Base-by-base conservation (phyloP, 768 basidiomycete genomes). In the Mycena metata region DNA sequence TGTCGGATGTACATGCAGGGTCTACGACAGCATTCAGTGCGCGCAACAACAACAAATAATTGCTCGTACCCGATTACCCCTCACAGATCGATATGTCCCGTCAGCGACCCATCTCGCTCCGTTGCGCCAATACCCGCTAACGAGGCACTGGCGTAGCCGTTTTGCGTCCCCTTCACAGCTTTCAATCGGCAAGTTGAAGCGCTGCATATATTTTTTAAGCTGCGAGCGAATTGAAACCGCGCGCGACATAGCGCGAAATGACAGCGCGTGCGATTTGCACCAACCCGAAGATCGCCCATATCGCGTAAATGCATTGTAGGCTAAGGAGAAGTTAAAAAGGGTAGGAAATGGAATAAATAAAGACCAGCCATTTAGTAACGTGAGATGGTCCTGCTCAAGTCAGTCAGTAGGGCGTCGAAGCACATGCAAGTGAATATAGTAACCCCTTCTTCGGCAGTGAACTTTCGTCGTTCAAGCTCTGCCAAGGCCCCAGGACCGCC, bases 371-470 rank as follows among this genome's bases (percentile, higher is more conserved):
- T 99, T 99, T 35, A 99, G 78, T 5, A 98, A 81, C 5, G 98
- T 98, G 23, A 99, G 82, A 77, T 99, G 98, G 76, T 99, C 98
- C 96, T 97, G 72, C 5, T 6, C 41, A 16, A 17, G 19, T 11
- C n/a, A n/a, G 46, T 73, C 65, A 64, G 56, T 41, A 55, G 67
- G 57, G 13, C 11, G 50, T 24, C 60, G n/a, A 41, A 35, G n/a
- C 12, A 39, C 47, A 35, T 54, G 41, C 15, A 55, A 19, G 9
- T 39, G 21, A 61, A n/a, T 46, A 26, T 10, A 81, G 87, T 74
- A 67, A 96, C 96, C 75, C 98, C 98, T 88, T 99, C 98, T 79
- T 99, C 96, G 0, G 96, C 96, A 0, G 96, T 99, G 74, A 99
- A 99, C 77, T 99, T 99, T 64, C 98, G 83, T 57, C 96, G 85